Percentiles rank a stretch among this genome's conserved stretches.
These are phyloP conservation scores for Fusarium azukiicola DNA, from an alignment of 2,329 filamentous ascomycete genomes.

Conservation along the genomic window DNA sequence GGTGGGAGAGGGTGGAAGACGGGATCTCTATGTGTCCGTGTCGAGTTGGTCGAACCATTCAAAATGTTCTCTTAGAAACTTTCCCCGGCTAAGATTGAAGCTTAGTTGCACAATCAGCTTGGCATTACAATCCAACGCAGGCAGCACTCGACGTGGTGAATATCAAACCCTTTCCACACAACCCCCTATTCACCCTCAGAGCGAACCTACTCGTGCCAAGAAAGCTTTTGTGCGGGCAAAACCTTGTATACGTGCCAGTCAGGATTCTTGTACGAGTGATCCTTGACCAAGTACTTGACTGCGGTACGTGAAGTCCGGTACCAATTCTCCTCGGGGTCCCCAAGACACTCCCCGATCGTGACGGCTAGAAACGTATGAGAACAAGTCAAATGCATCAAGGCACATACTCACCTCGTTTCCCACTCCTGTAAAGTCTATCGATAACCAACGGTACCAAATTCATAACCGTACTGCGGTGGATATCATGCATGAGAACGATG, in stretches of 20 bases:
- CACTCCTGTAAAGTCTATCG: conserved; percentile 17
- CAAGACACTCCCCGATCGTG: conserved; percentile 40
- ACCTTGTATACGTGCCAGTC: not conserved
- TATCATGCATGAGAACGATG: conserved; percentile 72
- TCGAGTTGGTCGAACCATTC: too few species aligned
- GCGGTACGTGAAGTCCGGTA: conserved; percentile 27
- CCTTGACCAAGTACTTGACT: not conserved
- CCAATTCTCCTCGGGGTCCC: conserved; percentile 33
- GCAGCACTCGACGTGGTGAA: too few species aligned
- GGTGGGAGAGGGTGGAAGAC: too few species aligned
- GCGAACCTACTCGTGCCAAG: not conserved
- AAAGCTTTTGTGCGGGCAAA: not conserved
- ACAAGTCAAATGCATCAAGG: fast-evolving
- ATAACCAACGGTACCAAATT: conserved; percentile 55
- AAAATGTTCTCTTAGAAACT: too few species aligned
- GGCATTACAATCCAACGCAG: too few species aligned
- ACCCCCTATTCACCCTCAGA: not conserved
- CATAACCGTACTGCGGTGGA: conserved; percentile 65
- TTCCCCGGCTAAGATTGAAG: too few species aligned
- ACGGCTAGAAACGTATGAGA: conserved; percentile 25
- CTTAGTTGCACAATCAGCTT: too few species aligned
- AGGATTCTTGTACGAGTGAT: not conserved
- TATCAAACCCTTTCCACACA: too few species aligned
- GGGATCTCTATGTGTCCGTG: too few species aligned
- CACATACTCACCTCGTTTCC: conserved; percentile 28